Base-by-base conservation (phyloP, 2,329 filamentous ascomycete species). In the Seiridium unicorne region DNA sequence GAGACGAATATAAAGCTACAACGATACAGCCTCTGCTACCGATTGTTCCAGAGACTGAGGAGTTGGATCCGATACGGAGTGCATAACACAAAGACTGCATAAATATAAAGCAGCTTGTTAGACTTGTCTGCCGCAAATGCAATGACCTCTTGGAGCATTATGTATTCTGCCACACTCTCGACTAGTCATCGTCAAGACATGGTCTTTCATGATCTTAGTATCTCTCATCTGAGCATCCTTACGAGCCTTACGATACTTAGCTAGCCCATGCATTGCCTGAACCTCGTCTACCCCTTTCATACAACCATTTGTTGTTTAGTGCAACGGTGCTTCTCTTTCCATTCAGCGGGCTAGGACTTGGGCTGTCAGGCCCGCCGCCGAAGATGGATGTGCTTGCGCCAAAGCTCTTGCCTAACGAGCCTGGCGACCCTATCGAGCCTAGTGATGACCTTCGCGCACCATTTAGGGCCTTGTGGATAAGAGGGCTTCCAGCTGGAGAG, bases 261-360 rank as follows among this genome's bases (percentile, higher is more conserved):
- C 18, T 44, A 36, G 51, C 51, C 74, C 77, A 81, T 38, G 74
- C 69, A 59, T 73, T 80, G 9, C 79, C 73, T 56, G 81, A 79
- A 66, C 83, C 77, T 72, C 87, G 73, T 72, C 87, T 79, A 68
- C 90, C 89, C 76, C 88, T 91, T 75, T 97, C 92, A 71, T 97
- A 98, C 62, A 97, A 76, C 94, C 94, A 98, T 77, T 95, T 96
- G 78, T 88, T 97, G 75, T 94, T 97, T 70, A 97, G 71, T 0
- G 88, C 87, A 57, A 96, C 86, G 65, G 86, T 93, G 47, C 89
- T 88, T 60, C 87, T 84, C 77, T 90, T 92, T 44, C 84, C 82
- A 5, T 80, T 76, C 5, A 77, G 60, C 1, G 86, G 85, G 59
- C 80, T 77, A 1, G 91, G 90, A 64, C 88, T 93, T 1, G 91